Base-by-base conservation (phyloP, 495 filamentous ascomycete genomes). In the Talaromyces stipitatus region DNA sequence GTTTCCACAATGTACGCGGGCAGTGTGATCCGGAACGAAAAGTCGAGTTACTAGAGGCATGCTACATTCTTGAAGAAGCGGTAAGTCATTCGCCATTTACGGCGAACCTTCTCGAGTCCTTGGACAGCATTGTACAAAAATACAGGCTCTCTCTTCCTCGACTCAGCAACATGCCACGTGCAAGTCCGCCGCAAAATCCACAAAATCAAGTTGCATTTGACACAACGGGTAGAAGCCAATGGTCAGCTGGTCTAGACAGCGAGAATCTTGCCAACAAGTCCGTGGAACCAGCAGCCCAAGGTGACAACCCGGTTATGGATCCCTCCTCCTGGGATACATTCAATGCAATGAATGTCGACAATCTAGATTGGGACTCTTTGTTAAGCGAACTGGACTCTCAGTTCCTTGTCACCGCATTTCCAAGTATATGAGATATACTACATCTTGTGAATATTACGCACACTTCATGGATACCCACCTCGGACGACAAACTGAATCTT, bases 31-130 rank as follows among this genome's bases (percentile, higher is more conserved):
- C 32, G 2, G 30, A 26, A 20, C 56, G 60, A 10, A 57, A 62
- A 54, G 58, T 26, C 12, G 72, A 75, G 50, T 54, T 75, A 23
- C 52, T 61, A n/a, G 56, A 66, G 12, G 74, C 72, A 1, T 65
- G 71, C 24, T 26, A 55, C 8, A 68, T 77, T 1, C 48, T 77
- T 11, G 69, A 74, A 57, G 64, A 69, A 1, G 69, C 63, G 10
- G 69, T 61, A 55, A 32, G 26, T 11, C 59, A 76, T 11, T 72
- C 65, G 0, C 62, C 66, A 20, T 66, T 69, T 14, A 66, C 71
- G n/a, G 62, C 52, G 0, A 66, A 62, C 14, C 60, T 75, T 12
- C 58, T 72, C 8, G 66, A 71, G 29, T 66, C 65, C 1, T 65
- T 75, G 26, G 63, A 71, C 24, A 55, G 63, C 4, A 56, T 74